Base-by-base conservation (phyloP, 139 green algal species). In the Cymbomonas tetramitiformis region DNA sequence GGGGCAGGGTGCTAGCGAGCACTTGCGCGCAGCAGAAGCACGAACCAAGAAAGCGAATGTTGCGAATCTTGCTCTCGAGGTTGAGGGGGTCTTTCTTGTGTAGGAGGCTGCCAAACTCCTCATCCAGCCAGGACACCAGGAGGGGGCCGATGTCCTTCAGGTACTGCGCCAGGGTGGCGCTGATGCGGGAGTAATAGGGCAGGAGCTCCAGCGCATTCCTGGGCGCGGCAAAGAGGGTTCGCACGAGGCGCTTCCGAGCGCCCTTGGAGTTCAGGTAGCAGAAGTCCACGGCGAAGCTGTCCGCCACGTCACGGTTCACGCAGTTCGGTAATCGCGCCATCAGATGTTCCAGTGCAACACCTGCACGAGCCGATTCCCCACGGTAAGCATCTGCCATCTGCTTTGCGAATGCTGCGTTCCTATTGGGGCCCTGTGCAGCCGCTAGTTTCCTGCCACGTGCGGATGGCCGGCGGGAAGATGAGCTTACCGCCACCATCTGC, bases 241-340 rank as follows among this genome's bases (percentile, higher is more conserved):
- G 49, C 26, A 77, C 65, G 34, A 87, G 72, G 25, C 72, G 50
- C 56, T 64, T 83, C 2, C 86, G 49, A 5, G 73, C 74, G 0
- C 53, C 92, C 57, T 56, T 81, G 12, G 48, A 21, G 69, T 86
- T 88, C 52, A 75, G 32, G 62, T 86, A 94, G 67, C 83, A 94
- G 65, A 96, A 94, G 38, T 88, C 80, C 5, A 93, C 55, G 0
- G 82, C 66, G 24, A 93, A 51, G 47, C 88, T 71, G 44, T 96
- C 88, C 23, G 72, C 76, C 30, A 83, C 46, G 29, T 95, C 84
- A 28, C 74, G 56, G 47, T 63, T 90, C 4, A 89, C 73, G 52
- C 79, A 89, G 19, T 50, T 65, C 0, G 67, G 62, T 47, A 96
- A 70, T 5, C 77, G 70, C 0, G 48, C 34, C 18, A 96, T 44